These are phyloP conservation scores for Citrus hindsii DNA, from an alignment of 345 rosid genomes.

Conservation along the genomic window DNA sequence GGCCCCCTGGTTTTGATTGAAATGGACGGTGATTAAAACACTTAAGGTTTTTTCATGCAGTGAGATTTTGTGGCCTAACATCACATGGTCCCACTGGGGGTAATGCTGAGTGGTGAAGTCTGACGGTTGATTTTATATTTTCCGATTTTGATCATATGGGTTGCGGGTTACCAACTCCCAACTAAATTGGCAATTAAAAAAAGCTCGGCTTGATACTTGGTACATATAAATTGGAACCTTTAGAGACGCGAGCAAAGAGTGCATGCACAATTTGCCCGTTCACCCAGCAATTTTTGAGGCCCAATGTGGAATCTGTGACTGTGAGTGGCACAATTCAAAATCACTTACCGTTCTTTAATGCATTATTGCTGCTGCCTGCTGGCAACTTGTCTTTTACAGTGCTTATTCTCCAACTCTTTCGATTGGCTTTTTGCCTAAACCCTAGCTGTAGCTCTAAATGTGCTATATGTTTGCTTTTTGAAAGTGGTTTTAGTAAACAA, in stretches of 20 bases:
- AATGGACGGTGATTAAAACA: not conserved
- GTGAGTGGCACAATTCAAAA: not conserved
- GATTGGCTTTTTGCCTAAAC: not conserved
- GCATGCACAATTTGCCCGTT: not conserved
- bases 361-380: too few relatives aligned
- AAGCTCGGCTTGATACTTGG: not conserved
- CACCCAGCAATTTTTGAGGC: not conserved
- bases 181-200: not conserved
- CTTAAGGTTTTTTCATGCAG: too few relatives aligned
- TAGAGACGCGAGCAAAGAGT: too few relatives aligned
- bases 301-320: not conserved
- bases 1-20: not conserved
- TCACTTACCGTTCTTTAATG: not conserved
- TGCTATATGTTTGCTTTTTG: constrained; percentile 1
- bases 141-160: not conserved
- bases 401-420: not conserved
- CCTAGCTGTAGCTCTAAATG: not conserved
- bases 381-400: too few relatives aligned
- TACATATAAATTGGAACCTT: too few relatives aligned
- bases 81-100: not conserved
- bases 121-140: not conserved
- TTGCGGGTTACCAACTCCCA: not conserved
- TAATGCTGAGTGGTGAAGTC: too few relatives aligned
- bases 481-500: not conserved
- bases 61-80: not conserved